Percentiles rank a stretch among this genome's conserved stretches.
phyloP scores from a whole-genome alignment of 2,329 filamentous ascomycete genomes.

The Septoria linicola region DNA sequence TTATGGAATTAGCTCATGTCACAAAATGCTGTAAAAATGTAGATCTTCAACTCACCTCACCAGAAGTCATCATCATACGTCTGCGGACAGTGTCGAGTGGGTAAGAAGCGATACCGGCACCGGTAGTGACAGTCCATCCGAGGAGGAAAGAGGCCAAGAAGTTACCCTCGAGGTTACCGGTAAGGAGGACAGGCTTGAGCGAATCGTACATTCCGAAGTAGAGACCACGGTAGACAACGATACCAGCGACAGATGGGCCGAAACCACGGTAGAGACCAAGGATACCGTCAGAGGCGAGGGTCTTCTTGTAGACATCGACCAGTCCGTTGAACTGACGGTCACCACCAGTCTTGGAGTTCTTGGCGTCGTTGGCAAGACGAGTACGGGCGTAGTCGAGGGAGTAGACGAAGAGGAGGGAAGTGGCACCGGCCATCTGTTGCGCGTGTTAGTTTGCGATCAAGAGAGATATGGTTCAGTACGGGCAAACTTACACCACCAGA shows the following conservation, averaged over 20 bases:
- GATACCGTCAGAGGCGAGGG: constrained; percentile 96
- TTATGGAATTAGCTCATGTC: neutral
- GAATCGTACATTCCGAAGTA: constrained; percentile 99
- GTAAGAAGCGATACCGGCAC: constrained; percentile 99
- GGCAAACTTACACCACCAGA: constrained; percentile 87
- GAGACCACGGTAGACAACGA: constrained; percentile 99
- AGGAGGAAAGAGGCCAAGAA: constrained; percentile 99
- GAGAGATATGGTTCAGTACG: neutral
- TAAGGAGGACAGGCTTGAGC: constrained; percentile 96
- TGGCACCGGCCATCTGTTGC: constrained; percentile 89
- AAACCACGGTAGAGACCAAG: constrained; percentile 99
- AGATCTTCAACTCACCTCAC: constrained; percentile 55
- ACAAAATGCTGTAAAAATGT: neutral
- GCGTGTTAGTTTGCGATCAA: constrained; percentile 16
- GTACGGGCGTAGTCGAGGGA: constrained; percentile 99
- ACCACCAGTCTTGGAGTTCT: constrained; percentile 95
- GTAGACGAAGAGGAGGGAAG: constrained; percentile 99
- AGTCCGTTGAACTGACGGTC: constrained; percentile 99
- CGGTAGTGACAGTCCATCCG: constrained; percentile 98
- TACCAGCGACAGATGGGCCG: constrained; percentile 98
- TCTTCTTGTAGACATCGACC: constrained; percentile 99
- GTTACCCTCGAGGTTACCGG: constrained; percentile 89
- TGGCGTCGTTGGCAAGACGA: constrained; percentile 99
- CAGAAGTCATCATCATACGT: constrained; percentile 99
- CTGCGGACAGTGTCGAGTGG: constrained; percentile 99